Evolutionary conservation across 2,329 filamentous ascomycete genomes (phyloP).

Genomic region (Aspergillus japonicus): DNA sequence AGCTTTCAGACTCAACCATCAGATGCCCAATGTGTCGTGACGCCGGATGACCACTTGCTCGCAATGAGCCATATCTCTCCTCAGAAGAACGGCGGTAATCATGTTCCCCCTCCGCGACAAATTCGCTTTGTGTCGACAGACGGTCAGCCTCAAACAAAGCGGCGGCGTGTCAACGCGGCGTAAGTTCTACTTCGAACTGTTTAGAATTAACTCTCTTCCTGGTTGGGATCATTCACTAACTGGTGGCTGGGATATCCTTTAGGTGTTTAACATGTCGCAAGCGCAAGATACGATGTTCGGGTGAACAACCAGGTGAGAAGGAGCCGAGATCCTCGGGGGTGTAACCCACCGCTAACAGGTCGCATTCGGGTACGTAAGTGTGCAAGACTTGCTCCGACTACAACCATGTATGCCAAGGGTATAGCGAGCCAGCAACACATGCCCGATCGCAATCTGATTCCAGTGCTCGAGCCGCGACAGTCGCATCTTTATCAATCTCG

Average conservation of each 20-base stretch:
- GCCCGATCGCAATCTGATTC: constrained; percentile 34
- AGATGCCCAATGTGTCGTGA: constrained; percentile 35
- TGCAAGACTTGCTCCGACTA: constrained; percentile 73
- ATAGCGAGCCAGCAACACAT: constrained; percentile 51
- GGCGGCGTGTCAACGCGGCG: constrained; percentile 76
- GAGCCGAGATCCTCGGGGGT: not conserved
- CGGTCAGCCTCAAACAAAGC: constrained; percentile 75
- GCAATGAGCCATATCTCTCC: constrained; percentile 42
- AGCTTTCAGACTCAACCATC: not conserved
- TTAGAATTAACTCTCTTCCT: constrained; percentile 6
- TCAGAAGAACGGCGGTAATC: constrained; percentile 36
- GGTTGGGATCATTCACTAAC: constrained; percentile 11
- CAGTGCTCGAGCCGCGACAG: constrained; percentile 23
- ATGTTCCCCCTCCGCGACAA: constrained; percentile 37
- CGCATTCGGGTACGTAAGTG: constrained; percentile 27
- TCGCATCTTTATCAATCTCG: constrained; percentile 17
- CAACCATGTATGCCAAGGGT: constrained; percentile 67
- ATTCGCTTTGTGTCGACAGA: constrained; percentile 82
- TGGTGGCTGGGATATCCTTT: constrained; percentile 6
- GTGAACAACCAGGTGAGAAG: constrained; percentile 60
- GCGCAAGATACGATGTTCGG: constrained; percentile 73
- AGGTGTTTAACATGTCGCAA: constrained; percentile 73
- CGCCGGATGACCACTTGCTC: constrained; percentile 36
- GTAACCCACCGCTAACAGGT: not conserved
- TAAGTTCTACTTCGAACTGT: constrained; percentile 43